These are phyloP conservation scores for Aspergillus unguis DNA, from an alignment of 2,329 filamentous ascomycete species.

Conservation along the genomic window DNA sequence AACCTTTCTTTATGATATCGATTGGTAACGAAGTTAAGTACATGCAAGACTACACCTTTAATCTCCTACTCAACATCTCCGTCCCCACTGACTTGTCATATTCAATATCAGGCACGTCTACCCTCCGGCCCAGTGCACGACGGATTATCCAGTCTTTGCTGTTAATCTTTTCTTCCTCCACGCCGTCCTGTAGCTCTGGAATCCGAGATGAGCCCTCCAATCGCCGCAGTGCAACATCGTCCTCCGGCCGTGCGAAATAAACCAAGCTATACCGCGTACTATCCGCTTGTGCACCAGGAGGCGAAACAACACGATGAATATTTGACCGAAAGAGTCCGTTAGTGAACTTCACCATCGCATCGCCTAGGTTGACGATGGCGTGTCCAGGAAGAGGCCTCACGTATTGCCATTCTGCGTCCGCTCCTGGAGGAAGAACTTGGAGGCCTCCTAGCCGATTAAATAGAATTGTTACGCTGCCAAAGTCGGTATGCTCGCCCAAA, in stretches of 20 bases:
- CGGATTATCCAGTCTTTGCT: slow-evolving; percentile 45
- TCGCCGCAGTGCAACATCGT: slow-evolving; percentile 45
- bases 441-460: slow-evolving; percentile 57
- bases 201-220: slow-evolving; percentile 36
- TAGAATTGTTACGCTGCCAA: slow-evolving; percentile 54
- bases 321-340: slow-evolving; percentile 41
- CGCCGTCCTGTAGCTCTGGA: slow-evolving; percentile 29
- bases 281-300: slow-evolving; percentile 48
- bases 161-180: slow-evolving; percentile 35
- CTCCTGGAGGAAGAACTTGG: slow-evolving; percentile 48
- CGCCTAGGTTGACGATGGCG: slow-evolving; percentile 45
- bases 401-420: slow-evolving; percentile 49
- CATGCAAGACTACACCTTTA: slow-evolving; percentile 20
- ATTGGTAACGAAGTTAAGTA: background rate
- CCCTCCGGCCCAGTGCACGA: slow-evolving; percentile 36
- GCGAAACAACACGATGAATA: slow-evolving; percentile 50
- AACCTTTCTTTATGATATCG: background rate
- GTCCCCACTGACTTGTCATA: slow-evolving; percentile 34
- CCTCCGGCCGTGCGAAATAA: slow-evolving; percentile 53
- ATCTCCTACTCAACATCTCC: slow-evolving; percentile 33
- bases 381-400: slow-evolving; percentile 51
- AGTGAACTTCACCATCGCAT: slow-evolving; percentile 46
- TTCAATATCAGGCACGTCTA: slow-evolving; percentile 28
- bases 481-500: slow-evolving; percentile 56
- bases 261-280: slow-evolving; percentile 51